A percentile compares a stretch with the other conserved stretches of the same genome.
phyloP scores from a whole-genome alignment of 352 stramenopile species.

The Phytophthora hybrid region DNA sequence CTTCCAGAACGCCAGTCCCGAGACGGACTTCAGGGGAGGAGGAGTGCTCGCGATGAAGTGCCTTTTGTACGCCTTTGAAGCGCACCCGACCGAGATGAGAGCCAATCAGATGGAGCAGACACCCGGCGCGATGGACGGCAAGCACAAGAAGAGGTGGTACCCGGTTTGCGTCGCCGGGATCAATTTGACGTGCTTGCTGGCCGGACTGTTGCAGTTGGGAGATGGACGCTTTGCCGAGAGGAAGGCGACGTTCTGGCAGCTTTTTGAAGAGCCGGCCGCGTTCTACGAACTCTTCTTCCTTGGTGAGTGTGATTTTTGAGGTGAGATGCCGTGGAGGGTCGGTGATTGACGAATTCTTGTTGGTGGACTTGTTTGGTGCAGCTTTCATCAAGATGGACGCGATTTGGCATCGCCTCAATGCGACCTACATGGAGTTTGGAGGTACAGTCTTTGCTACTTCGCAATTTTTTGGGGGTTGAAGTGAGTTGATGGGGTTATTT shows the following conservation, averaged over 20 bases:
- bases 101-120: conserved; percentile 61
- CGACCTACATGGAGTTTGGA: conserved; percentile 89
- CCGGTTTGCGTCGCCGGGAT: conserved; percentile 84
- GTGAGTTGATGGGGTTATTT: conserved; percentile 5
- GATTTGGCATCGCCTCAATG: conserved; percentile 81
- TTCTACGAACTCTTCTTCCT: conserved; percentile 86
- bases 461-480: background rate
- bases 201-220: conserved; percentile 70
- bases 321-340: background rate
- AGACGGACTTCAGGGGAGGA: conserved; percentile 88
- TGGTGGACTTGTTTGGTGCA: conserved; percentile 17
- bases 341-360: background rate
- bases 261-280: conserved; percentile 87
- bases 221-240: conserved; percentile 61
- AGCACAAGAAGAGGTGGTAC: conserved; percentile 72
- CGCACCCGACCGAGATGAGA: conserved; percentile 76
- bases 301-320: conserved; percentile 31
- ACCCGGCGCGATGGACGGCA: conserved; percentile 28
- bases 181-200: conserved; percentile 87
- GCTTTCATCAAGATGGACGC: conserved; percentile 88
- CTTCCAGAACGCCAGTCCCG: conserved; percentile 80
- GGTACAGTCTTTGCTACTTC: conserved; percentile 40
- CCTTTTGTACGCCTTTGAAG: conserved; percentile 84
- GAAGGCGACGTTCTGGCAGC: conserved; percentile 60
- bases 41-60: conserved; percentile 85